Conservation (phyloP, 2,329 filamentous ascomycete species). For the Colletotrichum endophyticum region DNA sequence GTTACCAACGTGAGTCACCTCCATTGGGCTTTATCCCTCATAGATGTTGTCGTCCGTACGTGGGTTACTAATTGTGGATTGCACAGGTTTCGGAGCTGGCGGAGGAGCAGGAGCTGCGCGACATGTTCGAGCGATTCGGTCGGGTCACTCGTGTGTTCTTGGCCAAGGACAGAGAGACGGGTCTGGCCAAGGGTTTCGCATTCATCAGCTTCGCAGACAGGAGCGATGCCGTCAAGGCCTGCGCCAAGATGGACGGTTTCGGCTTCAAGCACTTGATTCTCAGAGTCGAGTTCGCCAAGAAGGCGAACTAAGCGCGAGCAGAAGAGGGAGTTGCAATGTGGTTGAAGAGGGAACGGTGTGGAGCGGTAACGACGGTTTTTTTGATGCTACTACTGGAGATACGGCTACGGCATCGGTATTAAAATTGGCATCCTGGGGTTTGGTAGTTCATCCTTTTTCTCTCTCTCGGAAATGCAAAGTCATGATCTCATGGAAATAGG, state of each 20-base stretch:
- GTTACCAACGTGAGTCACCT: constrained; percentile 86
- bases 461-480: constrained; percentile 10
- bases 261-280: constrained; percentile 89
- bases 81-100: constrained; percentile 93
- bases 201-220: constrained; percentile 98
- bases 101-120: constrained; percentile 92
- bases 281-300: constrained; percentile 87
- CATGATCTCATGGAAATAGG: constrained; percentile 14
- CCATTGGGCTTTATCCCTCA: neutral
- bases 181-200: constrained; percentile 96
- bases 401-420: constrained; percentile 19
- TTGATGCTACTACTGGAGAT: constrained; percentile 19
- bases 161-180: constrained; percentile 96
- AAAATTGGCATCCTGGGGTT: constrained; percentile 20
- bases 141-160: constrained; percentile 97
- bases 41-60: neutral
- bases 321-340: neutral
- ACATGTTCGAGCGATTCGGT: constrained; percentile 98
- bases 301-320: constrained; percentile 47
- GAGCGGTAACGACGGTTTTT: constrained; percentile 10
- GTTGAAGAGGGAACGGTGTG: neutral
- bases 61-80: neutral
- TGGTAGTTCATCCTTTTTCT: constrained; percentile 15
- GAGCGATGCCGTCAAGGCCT: constrained; percentile 87
- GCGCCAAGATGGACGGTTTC: constrained; percentile 96